Evolutionary conservation across 352 stramenopile species (phyloP), one percentile per base, ranked within the genome.

Genomic region (Blastocystis sp.): DNA sequence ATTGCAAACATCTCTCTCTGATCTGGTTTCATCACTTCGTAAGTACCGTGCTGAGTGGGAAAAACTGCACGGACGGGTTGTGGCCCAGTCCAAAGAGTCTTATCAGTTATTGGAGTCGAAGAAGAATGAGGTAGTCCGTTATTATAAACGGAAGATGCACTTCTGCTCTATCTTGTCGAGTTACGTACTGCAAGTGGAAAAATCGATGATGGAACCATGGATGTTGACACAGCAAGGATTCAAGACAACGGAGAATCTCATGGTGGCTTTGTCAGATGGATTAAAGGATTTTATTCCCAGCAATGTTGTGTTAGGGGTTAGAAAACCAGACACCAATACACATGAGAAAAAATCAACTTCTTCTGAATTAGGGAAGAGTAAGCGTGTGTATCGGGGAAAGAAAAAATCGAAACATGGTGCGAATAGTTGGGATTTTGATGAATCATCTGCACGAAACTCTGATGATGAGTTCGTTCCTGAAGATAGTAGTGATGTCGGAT

Each of bases 61-160:
- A 0, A 59, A 39, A 34, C 5, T 85, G 4, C 24, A 9, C 20
- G 53, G 30, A n/a, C 20, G 53, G 37, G 20, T 69, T 18, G 7
- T 39, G 37, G 0, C 8, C 11, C 50, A 34, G 3, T 6, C n/a
- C 4, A 30, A 30, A 6, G 73, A 85, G 16, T n/a, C 18, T 11
- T 26, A 18, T 8, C 37, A 20, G 73, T 5, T 13, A 24, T 9
- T 85, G 3, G 20, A 53, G 11, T 54, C 16, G 11, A 54, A 20
- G 13, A 65, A 54, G 20, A 39, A 45, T 16, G 73, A 68, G 24
- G 47, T 85, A 20, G 13, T 53, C 5, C 26, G 43, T 20, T 68
- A 53, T 13, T 45, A 85, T 18, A 68, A 45, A 47, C 73, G 73
- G 20, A 85, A 85, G 73, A 45, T 85, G 5, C n/a, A 68, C 30